Conservation (phyloP, 2,329 filamentous ascomycete genomes). For the Neocatenulostroma microsporum region DNA sequence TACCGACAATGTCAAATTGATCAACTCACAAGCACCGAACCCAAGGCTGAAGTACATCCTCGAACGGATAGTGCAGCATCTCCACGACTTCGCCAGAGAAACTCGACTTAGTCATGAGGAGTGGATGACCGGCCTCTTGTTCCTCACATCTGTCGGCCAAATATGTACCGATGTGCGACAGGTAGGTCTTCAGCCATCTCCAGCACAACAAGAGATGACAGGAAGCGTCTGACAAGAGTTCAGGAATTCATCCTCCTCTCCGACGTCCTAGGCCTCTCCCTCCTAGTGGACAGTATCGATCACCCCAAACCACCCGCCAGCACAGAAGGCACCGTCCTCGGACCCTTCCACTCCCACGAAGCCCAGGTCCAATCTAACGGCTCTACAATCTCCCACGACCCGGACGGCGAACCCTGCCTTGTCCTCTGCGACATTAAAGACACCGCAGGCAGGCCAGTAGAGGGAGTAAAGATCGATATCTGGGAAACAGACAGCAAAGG, state of each 20-base stretch:
- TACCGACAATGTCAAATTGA: constrained; percentile 64
- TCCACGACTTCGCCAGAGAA: constrained; percentile 76
- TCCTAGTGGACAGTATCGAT: constrained; percentile 75
- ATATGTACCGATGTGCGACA: constrained; percentile 67
- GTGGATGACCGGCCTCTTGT: constrained; percentile 67
- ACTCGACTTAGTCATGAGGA: constrained; percentile 67
- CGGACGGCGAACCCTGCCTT: constrained; percentile 60
- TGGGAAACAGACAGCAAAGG: constrained; percentile 81
- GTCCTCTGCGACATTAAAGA: constrained; percentile 67
- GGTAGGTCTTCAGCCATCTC: too few relatives aligned
- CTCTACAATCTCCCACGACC: constrained; percentile 58
- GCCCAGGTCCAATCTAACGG: constrained; percentile 53
- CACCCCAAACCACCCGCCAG: constrained; percentile 64
- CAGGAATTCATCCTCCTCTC: constrained; percentile 67
- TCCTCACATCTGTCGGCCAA: constrained; percentile 64
- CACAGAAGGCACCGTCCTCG: constrained; percentile 73
- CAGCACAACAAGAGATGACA: too few relatives aligned
- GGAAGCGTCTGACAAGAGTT: neutral
- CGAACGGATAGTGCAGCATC: constrained; percentile 63
- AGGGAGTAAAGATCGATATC: constrained; percentile 65
- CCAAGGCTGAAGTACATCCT: constrained; percentile 63
- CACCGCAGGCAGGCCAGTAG: constrained; percentile 53
- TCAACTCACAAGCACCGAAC: constrained; percentile 63
- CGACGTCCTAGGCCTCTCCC: constrained; percentile 69
- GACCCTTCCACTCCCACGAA: constrained; percentile 77